A percentile compares a stretch with the other conserved stretches of the same genome.
These are phyloP conservation scores for Sclerotinia borealis DNA, from an alignment of 2,329 filamentous ascomycete genomes.

Conservation along the genomic window DNA sequence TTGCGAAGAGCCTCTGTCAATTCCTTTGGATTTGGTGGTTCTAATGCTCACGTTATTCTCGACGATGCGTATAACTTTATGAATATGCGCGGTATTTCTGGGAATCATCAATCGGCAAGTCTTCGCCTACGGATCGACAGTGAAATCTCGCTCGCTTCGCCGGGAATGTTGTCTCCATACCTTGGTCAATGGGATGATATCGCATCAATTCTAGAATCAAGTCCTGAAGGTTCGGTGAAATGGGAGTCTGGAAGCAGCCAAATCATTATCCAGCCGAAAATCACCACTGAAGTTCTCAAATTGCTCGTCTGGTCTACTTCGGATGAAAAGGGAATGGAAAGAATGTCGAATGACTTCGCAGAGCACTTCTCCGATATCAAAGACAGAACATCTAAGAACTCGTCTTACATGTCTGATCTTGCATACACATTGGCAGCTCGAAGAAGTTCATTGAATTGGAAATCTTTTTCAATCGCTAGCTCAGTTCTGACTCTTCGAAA, in stretches of 20 bases:
- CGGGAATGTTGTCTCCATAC: neutral
- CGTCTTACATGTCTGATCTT: neutral
- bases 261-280: neutral
- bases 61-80: slow-evolving; percentile 1
- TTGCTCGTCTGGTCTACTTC: neutral
- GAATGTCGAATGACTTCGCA: neutral
- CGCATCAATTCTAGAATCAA: neutral
- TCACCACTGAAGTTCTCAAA: neutral
- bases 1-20: slow-evolving; percentile 18
- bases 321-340: neutral
- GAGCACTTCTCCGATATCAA: neutral
- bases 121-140: neutral
- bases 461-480: neutral
- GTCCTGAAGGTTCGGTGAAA: neutral
- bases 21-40: slow-evolving; percentile 40
- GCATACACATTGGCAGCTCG: neutral
- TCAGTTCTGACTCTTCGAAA: neutral
- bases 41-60: slow-evolving; percentile 26
- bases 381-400: neutral
- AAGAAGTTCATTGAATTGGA: slow-evolving; percentile 7
- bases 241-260: neutral
- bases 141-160: neutral
- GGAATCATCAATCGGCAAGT: neutral
- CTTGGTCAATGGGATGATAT: neutral
- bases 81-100: neutral